Evolutionary conservation across 805 yeast genomes (phyloP).

Genomic region (Spathaspora girioi): DNA sequence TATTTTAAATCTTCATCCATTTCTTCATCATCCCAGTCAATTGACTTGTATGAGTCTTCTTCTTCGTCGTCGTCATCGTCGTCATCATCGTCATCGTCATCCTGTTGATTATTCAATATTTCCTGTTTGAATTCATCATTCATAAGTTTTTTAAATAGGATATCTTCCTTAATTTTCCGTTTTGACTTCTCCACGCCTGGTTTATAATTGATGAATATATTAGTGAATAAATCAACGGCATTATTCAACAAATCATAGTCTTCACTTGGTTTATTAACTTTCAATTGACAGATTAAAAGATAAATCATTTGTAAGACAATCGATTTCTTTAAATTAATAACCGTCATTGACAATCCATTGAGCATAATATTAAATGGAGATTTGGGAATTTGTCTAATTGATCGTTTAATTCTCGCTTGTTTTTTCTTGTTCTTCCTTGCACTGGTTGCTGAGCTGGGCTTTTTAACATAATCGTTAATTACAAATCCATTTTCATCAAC

Average conservation of each 20-base stretch:
- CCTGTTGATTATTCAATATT: slow-evolving; percentile 27
- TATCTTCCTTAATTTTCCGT: slow-evolving; percentile 28
- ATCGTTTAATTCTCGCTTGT: slow-evolving; percentile 10
- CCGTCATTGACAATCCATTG: slow-evolving; percentile 41
- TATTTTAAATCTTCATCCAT: slow-evolving; percentile 46
- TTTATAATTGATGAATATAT: slow-evolving; percentile 37
- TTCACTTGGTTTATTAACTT: slow-evolving; percentile 25
- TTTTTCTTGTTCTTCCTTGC: slow-evolving; percentile 14
- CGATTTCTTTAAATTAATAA: slow-evolving; percentile 40
- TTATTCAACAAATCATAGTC: slow-evolving; percentile 17
- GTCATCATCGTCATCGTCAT: slow-evolving; percentile 28
- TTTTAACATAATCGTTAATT: slow-evolving; percentile 40
- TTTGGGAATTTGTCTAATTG: slow-evolving; percentile 21
- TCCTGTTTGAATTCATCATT: slow-evolving; percentile 39
- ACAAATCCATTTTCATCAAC: slow-evolving; percentile 45
- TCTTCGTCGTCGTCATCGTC: slow-evolving; percentile 23
- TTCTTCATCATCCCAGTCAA: slow-evolving; percentile 47
- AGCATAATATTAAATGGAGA: slow-evolving; percentile 41
- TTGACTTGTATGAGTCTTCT: slow-evolving; percentile 19
- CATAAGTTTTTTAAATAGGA: slow-evolving; percentile 32
- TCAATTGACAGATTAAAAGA: slow-evolving; percentile 37
- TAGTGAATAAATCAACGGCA: slow-evolving; percentile 31
- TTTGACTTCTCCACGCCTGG: slow-evolving; percentile 18
- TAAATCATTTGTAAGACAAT: slow-evolving; percentile 41
- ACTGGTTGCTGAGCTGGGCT: slow-evolving; percentile 17